Conservation (phyloP, 2,329 filamentous ascomycete species). For the Claviceps arundinis region DNA sequence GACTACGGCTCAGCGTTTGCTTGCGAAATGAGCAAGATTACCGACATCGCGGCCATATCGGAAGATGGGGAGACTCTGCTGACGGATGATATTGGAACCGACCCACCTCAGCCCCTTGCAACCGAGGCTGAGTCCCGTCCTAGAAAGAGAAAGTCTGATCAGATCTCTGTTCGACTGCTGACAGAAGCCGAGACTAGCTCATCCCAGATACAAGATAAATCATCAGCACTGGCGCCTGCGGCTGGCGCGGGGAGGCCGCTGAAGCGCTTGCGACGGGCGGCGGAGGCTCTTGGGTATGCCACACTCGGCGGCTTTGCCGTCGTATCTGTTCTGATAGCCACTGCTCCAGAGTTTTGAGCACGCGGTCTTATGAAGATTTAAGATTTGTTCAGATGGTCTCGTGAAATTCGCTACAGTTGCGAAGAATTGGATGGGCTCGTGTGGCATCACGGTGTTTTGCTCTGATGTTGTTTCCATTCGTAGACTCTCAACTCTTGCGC, state of each 20-base stretch:
- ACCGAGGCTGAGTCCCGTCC: neutral
- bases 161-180: neutral
- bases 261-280: constrained; percentile 22
- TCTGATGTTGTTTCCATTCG: neutral
- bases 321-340: constrained; percentile 26
- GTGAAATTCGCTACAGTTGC: neutral
- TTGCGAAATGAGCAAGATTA: constrained; percentile 17
- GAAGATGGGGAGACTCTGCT: neutral
- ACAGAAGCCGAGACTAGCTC: constrained; percentile 3
- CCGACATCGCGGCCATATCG: neutral
- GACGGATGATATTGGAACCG: neutral
- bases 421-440: neutral
- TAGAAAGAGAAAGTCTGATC: constrained; percentile 5
- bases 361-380: neutral
- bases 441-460: neutral
- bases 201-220: neutral
- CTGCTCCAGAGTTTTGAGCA: constrained; percentile 18
- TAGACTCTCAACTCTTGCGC: neutral
- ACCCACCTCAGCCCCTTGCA: neutral
- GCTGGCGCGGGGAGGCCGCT: constrained; percentile 7
- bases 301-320: constrained; percentile 25
- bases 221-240: neutral
- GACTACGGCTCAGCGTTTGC: constrained; percentile 20
- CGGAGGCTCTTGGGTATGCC: constrained; percentile 23
- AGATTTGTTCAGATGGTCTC: neutral